phyloP scores from a whole-genome alignment of 768 basidiomycete species.

The Suillus subluteus region DNA sequence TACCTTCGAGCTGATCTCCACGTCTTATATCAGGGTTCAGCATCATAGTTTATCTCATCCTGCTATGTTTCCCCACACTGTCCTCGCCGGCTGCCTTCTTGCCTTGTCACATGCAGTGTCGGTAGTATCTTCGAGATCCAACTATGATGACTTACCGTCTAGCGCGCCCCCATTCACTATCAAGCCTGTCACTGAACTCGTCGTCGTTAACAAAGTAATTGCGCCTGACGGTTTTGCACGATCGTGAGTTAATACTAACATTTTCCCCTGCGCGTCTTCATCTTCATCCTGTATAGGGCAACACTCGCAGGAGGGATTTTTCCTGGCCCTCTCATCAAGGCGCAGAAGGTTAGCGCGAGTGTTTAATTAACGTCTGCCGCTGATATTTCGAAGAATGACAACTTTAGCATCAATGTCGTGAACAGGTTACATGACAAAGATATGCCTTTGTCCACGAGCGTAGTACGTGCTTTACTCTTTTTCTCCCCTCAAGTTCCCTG shows the following conservation, averaged over 20 bases:
- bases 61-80: background rate
- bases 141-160: constrained; percentile 10
- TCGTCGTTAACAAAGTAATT: constrained; percentile 46
- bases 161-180: constrained; percentile 18
- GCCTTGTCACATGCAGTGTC: constrained; percentile 21
- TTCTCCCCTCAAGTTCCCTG: background rate
- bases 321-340: constrained; percentile 52
- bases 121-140: constrained; percentile 13
- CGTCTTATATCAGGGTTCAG: too few species aligned
- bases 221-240: constrained; percentile 53
- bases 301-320: constrained; percentile 49
- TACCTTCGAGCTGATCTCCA: background rate
- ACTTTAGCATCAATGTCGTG: constrained; percentile 41
- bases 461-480: constrained; percentile 32
- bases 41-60: background rate
- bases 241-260: constrained; percentile 31
- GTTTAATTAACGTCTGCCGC: background rate
- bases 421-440: constrained; percentile 35
- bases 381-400: constrained; percentile 27
- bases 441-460: constrained; percentile 39
- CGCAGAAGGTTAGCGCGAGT: constrained; percentile 38
- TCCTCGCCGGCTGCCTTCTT: background rate
- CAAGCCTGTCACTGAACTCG: constrained; percentile 36
- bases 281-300: constrained; percentile 30
- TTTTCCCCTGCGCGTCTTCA: background rate